Evolutionary conservation across 805 yeast species (phyloP).

Genomic region (Candida corydali): DNA sequence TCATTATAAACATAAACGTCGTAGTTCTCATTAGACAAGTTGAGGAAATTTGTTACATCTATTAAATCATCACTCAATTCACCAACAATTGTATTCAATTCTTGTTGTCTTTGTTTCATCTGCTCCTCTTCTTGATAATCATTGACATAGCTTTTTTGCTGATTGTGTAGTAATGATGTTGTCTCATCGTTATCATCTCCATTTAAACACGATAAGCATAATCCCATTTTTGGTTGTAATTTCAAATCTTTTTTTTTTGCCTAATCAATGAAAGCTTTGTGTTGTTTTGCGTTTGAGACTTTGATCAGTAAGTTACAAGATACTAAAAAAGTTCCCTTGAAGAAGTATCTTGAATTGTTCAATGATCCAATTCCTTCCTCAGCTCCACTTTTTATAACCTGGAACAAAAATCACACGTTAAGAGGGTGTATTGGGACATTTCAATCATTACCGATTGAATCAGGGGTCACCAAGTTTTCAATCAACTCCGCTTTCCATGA

Average conservation of each 20-base stretch:
- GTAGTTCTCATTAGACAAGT: conserved; percentile 6
- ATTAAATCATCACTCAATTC: conserved; percentile 36
- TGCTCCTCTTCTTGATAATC: conserved; percentile 34
- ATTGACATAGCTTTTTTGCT: conserved; percentile 24
- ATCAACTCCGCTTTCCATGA: conserved; percentile 68
- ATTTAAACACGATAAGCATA: conserved; percentile 44
- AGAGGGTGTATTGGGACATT: conserved; percentile 97
- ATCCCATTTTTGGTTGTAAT: too few relatives aligned
- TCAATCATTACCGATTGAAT: conserved; percentile 44
- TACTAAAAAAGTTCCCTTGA: conserved; percentile 13
- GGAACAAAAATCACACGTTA: conserved; percentile 57
- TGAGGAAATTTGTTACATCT: conserved; percentile 32
- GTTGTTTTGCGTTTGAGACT: conserved; percentile 35
- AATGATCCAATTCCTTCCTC: conserved; percentile 16
- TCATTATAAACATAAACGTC: conserved; percentile 14
- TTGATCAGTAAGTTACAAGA: conserved; percentile 19
- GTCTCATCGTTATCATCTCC: conserved; percentile 38
- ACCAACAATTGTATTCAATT: conserved; percentile 43
- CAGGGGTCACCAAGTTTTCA: conserved; percentile 62
- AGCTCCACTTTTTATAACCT: conserved; percentile 81
- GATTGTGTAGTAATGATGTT: conserved; percentile 28
- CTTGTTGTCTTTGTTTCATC: conserved; percentile 41
- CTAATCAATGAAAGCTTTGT: conserved; percentile 23
- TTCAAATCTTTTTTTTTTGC: not conserved
- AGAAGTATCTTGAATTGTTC: conserved; percentile 11